Conservation (phyloP, 208 protist genomes). For the Phytomonas sp. region DNA sequence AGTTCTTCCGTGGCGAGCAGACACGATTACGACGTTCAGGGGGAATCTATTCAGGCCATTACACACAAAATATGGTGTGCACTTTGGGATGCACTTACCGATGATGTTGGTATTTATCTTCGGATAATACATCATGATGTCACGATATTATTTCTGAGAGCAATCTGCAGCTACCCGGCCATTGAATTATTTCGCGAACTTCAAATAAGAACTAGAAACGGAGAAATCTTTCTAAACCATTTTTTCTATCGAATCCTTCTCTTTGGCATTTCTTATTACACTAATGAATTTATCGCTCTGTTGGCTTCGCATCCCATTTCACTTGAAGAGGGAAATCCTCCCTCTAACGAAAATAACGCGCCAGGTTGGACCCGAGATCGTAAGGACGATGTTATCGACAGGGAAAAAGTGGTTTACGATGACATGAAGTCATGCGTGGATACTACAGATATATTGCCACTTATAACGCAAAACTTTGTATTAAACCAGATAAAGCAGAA, state of each 20-base stretch:
- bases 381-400: neutral
- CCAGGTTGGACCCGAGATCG: neutral
- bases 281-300: neutral
- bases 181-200: slow-evolving; percentile 16
- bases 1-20: neutral
- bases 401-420: neutral
- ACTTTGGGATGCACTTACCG: slow-evolving; percentile 17
- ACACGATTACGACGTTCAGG: neutral
- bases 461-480: neutral
- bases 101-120: neutral
- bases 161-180: slow-evolving; percentile 28
- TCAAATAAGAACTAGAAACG: neutral
- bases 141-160: slow-evolving; percentile 33
- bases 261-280: neutral
- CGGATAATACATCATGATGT: slow-evolving; percentile 18
- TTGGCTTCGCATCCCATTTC: neutral
- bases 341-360: neutral
- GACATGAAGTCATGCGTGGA: neutral
- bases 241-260: neutral
- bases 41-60: neutral
- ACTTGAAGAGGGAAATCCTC: neutral
- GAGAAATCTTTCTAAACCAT: neutral
- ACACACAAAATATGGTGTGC: slow-evolving; percentile 10
- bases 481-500: neutral
- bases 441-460: neutral